These are phyloP conservation scores for Drosera capensis DNA, from an alignment of 148 eudicot genomes.

Conservation along the genomic window DNA sequence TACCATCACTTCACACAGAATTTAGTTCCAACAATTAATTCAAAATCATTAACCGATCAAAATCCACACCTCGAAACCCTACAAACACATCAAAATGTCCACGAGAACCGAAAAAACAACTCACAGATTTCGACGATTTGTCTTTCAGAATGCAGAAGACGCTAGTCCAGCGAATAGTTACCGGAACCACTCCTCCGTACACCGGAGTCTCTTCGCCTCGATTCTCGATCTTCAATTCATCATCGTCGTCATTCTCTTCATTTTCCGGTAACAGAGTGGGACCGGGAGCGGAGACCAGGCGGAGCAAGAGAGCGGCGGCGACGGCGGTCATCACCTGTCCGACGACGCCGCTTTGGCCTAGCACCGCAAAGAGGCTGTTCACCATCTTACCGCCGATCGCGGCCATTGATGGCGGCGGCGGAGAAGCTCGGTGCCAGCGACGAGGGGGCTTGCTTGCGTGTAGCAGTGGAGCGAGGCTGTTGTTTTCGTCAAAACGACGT, in stretches of 20 bases:
- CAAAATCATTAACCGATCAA: not conserved
- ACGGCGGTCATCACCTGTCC: slow-evolving; percentile 61
- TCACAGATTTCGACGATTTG: slow-evolving; percentile 46
- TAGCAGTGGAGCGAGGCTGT: too few relatives aligned
- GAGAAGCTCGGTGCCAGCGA: too few relatives aligned
- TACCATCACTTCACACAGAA: not conserved
- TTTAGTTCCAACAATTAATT: not conserved
- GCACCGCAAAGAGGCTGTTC: slow-evolving; percentile 12
- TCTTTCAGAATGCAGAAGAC: slow-evolving; percentile 57
- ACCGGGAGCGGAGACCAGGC: slow-evolving; percentile 52
- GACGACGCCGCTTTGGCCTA: slow-evolving; percentile 36
- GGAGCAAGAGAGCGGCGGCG: slow-evolving; percentile 68
- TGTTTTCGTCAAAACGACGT: too few relatives aligned
- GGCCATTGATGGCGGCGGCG: too few relatives aligned
- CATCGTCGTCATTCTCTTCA: slow-evolving; percentile 15
- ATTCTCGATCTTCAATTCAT: slow-evolving; percentile 10
- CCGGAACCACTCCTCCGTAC: slow-evolving; percentile 49
- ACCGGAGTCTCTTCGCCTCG: slow-evolving; percentile 17
- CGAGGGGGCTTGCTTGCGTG: too few relatives aligned
- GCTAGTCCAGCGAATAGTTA: slow-evolving; percentile 66
- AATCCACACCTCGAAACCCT: not conserved
- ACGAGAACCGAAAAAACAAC: too few relatives aligned
- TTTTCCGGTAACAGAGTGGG: slow-evolving; percentile 35
- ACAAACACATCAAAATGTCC: not conserved
- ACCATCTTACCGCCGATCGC: slow-evolving; percentile 17